A percentile compares a stretch with the other conserved stretches of the same genome.
Conservation (phyloP, 2,329 filamentous ascomycete species). For the Curvularia spicifera region DNA sequence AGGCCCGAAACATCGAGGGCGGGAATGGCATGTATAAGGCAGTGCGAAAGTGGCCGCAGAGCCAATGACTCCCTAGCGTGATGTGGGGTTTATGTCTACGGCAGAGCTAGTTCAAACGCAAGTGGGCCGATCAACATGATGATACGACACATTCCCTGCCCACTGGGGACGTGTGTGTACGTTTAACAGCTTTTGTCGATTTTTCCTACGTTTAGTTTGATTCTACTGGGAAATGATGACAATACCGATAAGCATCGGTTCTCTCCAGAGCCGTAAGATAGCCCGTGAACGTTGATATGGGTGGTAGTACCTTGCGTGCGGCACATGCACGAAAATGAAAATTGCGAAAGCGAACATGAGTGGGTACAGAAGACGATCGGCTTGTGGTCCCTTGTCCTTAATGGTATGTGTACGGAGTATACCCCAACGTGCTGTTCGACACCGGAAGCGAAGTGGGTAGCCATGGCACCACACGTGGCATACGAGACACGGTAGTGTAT, state of each 20-base stretch:
- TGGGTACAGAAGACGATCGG: not conserved
- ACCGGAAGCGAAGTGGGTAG: not conserved
- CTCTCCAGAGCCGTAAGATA: not conserved
- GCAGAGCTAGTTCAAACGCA: conserved; percentile 14
- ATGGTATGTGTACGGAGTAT: not conserved
- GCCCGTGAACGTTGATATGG: not conserved
- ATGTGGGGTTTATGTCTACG: conserved; percentile 19
- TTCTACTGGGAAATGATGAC: not conserved
- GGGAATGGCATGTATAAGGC: conserved; percentile 20
- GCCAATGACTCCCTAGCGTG: conserved; percentile 13
- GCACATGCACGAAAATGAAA: not conserved
- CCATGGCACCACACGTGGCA: conserved; percentile 7
- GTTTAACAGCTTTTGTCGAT: not conserved
- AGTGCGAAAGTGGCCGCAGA: conserved; percentile 4
- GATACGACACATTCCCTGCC: not conserved
- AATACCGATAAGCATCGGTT: not conserved
- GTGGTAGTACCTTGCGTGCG: not conserved
- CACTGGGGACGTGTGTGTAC: not conserved
- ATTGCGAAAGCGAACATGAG: not conserved
- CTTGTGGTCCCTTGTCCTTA: not conserved
- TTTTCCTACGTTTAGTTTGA: conserved; percentile 1
- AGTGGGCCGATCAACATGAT: conserved; percentile 12
- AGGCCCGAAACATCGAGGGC: not conserved
- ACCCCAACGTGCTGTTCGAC: not conserved
- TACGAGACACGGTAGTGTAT: conserved; percentile 3